Base-by-base conservation (phyloP, 2,329 filamentous ascomycete genomes). In the Colletotrichum sp. region DNA sequence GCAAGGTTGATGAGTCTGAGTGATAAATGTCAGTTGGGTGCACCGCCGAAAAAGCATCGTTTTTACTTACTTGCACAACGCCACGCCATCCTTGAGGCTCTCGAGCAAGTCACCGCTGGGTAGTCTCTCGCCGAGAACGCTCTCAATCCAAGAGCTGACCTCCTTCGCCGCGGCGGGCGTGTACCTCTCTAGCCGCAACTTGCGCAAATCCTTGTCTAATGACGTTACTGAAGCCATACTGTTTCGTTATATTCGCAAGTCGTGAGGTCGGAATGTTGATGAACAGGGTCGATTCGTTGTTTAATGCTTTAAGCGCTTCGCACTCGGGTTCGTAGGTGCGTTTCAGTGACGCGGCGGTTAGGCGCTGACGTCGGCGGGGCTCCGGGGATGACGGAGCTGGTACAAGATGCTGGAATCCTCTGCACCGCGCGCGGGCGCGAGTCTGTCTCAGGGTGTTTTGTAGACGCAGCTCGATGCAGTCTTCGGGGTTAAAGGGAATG, bases 191-290 rank as follows among this genome's bases (percentile, higher is more conserved):
- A 98, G 89, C 84, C 97, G 96, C 89, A 98, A 85, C 83, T 93
- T 95, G 89, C 95, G 94, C 91, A 99, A 90, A 87, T 99, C 97
- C 84, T 96, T 96, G 85, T 98, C 97, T 75, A 99, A 88, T 76
- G 95, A 98, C 76, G 95, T 91, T 36, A 98, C 96, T 51, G 96
- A 98, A 78, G 96, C 96, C 96, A 98, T 98, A 76, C 69, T 81
- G 57, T 15, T 58, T 33, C 15, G 76, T 36, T 57, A 51, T 38
- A 33, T 51, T 55, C 54, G 54, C 36, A 47, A 15, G 43, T 43
- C 36, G 21, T 66, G 31, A n/a, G 6, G 13, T 8, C 16, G 57
- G 11, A 6, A 18, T 12, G 43, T 24, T 70, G 38, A 54, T 54
- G 5, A 36, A n/a, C 5, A 8, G 54, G 54, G 16, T n/a, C 61